Conservation (phyloP, 495 filamentous ascomycete genomes). For the Aspergillus baeticus region DNA sequence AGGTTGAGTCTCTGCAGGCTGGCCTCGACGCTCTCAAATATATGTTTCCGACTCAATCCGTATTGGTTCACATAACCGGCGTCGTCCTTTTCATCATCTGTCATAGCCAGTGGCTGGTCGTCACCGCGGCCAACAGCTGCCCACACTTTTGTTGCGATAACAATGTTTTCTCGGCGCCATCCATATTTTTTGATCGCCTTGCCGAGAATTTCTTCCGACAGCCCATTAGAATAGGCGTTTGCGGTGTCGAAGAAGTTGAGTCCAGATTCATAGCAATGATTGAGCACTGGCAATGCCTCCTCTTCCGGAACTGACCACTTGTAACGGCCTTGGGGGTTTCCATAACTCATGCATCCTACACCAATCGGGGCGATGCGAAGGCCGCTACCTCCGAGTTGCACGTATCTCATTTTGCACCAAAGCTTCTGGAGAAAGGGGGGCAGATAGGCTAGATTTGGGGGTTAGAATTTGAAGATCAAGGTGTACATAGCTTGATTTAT, state of each 20-base stretch:
- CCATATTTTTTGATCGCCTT: constrained; percentile 45
- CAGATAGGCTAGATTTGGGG: no score
- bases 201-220: constrained; percentile 33
- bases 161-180: constrained; percentile 69
- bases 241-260: constrained; percentile 62
- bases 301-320: constrained; percentile 63
- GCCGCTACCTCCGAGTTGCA: constrained; percentile 59
- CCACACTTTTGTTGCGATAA: constrained; percentile 71
- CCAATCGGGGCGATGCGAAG: constrained; percentile 66
- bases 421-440: no score
- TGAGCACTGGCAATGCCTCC: constrained; percentile 62
- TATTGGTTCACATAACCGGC: constrained; percentile 31
- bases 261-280: constrained; percentile 66
- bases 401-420: constrained; percentile 33
- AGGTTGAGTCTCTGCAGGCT: constrained; percentile 64
- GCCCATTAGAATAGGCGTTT: constrained; percentile 42
- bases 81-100: constrained; percentile 20
- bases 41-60: constrained; percentile 62
- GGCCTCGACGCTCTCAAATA: constrained; percentile 70
- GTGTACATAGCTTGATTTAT: no score
- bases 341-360: constrained; percentile 69
- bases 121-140: constrained; percentile 23
- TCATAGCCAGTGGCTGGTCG: constrained; percentile 23
- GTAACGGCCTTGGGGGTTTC: constrained; percentile 45
- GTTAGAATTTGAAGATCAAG: no score